Base-by-base conservation (phyloP, 192 early-diverging fungal species). In the Coemansia sp. region DNA sequence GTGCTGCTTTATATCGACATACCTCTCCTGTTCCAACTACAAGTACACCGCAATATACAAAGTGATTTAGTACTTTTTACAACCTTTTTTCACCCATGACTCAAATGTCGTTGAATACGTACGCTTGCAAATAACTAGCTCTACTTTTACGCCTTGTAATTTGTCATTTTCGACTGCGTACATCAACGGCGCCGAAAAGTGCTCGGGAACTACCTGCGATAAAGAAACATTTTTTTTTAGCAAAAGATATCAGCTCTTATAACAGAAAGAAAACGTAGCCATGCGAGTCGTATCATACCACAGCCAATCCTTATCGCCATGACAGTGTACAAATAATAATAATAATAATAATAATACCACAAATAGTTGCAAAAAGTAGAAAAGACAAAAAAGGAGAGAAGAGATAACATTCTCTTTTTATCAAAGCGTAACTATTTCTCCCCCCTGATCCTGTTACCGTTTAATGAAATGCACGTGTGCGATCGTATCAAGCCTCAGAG, bases 141-240 rank as follows among this genome's bases (percentile, higher is more conserved):
- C 87, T 50, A 90, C 82, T 13, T 82, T 73, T n/a, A 84, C 68
- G 12, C 84, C 79, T 29, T 77, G 76, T 53, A 91, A 84, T 43
- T 76, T 82, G 10, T 85, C 88, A 15, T 82, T 73, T 34, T 89
- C 88, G 29, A 75, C 72, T 3, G 86, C 89, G 59, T 89, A 81
- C 64, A 87, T 74, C 41, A 91, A 74, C 10, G 89, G 89, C n/a
- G 87, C 88, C 11, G 89, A 91, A 76, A 91, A 91, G 64, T 91
- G 89, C 67, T 91, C 89, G 22, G 89, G 89, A 22, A 91, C 89
- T 87, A 71, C 53, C 64, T 13, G 3, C 4, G 5, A 16, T n/a
- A 56, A 29, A 38, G 12, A 18, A 41, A 13, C 24, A 27, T 27
- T 27, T 24, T 11, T 18, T 6, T 53, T 62, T 40, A 62, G 32